Conservation (phyloP, 805 yeast species). For the Sungouiozyma intestinalis region DNA sequence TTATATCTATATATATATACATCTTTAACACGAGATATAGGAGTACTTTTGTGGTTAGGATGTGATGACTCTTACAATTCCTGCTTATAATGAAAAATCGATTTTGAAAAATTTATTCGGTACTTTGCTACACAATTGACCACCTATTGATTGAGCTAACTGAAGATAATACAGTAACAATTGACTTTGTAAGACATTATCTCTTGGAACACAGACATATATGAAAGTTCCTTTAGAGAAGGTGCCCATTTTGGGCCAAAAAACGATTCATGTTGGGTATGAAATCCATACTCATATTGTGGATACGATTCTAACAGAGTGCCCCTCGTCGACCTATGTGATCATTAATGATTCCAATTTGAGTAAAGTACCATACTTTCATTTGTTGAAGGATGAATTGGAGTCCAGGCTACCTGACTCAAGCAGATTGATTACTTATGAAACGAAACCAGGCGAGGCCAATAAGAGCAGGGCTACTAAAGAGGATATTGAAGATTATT, state of each 20-base stretch:
- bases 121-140: too few relatives aligned
- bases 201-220: too few relatives aligned
- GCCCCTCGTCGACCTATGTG: slow-evolving; percentile 85
- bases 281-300: slow-evolving; percentile 67
- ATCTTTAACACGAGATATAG: too few relatives aligned
- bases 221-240: slow-evolving; percentile 30
- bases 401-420: slow-evolving; percentile 34
- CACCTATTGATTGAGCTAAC: too few relatives aligned
- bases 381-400: slow-evolving; percentile 36
- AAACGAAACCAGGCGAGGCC: slow-evolving; percentile 87
- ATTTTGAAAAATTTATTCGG: not conserved
- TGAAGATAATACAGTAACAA: too few relatives aligned
- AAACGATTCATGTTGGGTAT: slow-evolving; percentile 85
- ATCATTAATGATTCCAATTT: slow-evolving; percentile 81
- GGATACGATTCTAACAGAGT: slow-evolving; percentile 45
- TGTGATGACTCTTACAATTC: not conserved
- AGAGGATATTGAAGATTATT: slow-evolving; percentile 85
- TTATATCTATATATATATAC: too few relatives aligned
- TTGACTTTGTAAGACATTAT: too few relatives aligned
- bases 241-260: slow-evolving; percentile 71
- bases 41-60: too few relatives aligned
- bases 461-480: slow-evolving; percentile 82
- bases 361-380: slow-evolving; percentile 51
- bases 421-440: slow-evolving; percentile 61
- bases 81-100: not conserved